Evolutionary conservation across 2,329 filamentous ascomycete species (phyloP).

Genomic region (Byssothecium circinans): DNA sequence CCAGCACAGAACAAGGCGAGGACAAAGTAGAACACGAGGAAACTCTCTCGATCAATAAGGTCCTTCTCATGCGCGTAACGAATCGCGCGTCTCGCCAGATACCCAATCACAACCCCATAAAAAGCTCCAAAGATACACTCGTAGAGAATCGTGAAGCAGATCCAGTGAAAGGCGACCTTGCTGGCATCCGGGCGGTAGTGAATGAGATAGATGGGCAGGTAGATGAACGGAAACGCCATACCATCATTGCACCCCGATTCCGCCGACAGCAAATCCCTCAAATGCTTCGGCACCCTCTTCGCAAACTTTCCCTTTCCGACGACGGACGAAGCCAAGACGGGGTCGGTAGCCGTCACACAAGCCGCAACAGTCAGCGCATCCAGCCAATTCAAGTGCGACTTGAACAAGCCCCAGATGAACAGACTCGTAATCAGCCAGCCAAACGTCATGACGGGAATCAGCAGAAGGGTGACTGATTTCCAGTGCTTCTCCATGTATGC

Average conservation of each 20-base stretch:
- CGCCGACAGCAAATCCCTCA: constrained; percentile 90
- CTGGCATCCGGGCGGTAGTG: constrained; percentile 71
- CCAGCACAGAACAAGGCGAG: constrained; percentile 94
- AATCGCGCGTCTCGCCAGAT: constrained; percentile 87
- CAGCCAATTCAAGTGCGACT: constrained; percentile 78
- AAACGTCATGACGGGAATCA: constrained; percentile 95
- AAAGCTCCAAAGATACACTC: constrained; percentile 92
- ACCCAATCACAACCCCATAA: constrained; percentile 85
- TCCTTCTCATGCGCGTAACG: constrained; percentile 81
- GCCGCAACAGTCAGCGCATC: constrained; percentile 85
- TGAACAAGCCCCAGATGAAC: constrained; percentile 88
- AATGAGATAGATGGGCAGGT: constrained; percentile 87
- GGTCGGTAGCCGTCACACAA: constrained; percentile 96
- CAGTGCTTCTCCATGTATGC: constrained; percentile 98
- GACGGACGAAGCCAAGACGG: constrained; percentile 93
- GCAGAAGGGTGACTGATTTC: constrained; percentile 83
- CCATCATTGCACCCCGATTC: constrained; percentile 99
- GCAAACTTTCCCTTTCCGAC: constrained; percentile 99
- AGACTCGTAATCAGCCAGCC: constrained; percentile 92
- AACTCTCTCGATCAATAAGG: constrained; percentile 93
- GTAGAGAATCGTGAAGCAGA: constrained; percentile 87
- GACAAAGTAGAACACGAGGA: constrained; percentile 98
- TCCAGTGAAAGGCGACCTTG: constrained; percentile 79
- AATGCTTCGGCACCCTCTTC: constrained; percentile 94
- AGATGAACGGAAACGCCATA: constrained; percentile 99